phyloP scores from a whole-genome alignment of 2,329 filamentous ascomycete species.

The Diaporthe velutina region DNA sequence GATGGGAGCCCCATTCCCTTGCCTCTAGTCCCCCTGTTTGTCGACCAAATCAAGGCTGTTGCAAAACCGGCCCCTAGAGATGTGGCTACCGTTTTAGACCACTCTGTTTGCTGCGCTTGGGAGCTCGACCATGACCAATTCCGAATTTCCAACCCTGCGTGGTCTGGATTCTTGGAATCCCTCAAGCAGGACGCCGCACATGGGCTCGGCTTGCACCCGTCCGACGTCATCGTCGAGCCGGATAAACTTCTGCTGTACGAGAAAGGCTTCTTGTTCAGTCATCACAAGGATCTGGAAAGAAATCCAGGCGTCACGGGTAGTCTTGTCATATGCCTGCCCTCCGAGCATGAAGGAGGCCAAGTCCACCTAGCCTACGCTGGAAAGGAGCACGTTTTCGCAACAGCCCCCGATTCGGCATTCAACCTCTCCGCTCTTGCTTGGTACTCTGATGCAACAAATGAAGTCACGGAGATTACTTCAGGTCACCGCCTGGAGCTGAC shows the following conservation, averaged over 20 bases:
- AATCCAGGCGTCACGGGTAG: conserved; percentile 59
- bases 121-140: background rate
- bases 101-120: background rate
- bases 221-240: conserved; percentile 46
- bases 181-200: conserved; percentile 43
- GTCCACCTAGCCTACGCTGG: conserved; percentile 48
- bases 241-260: conserved; percentile 62
- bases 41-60: conserved; percentile 43
- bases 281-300: conserved; percentile 59
- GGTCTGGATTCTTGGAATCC: conserved; percentile 40
- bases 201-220: conserved; percentile 46
- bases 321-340: conserved; percentile 60
- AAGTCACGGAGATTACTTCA: conserved; percentile 55
- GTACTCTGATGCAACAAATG: conserved; percentile 64
- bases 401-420: conserved; percentile 47
- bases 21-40: conserved; percentile 45
- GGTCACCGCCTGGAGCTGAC: conserved; percentile 61
- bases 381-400: conserved; percentile 45
- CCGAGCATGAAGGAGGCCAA: conserved; percentile 57
- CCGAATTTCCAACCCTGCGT: conserved; percentile 21
- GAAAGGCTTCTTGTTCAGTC: conserved; percentile 59
- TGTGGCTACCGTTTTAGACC: conserved; percentile 46
- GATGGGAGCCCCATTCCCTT: conserved; percentile 43
- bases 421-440: conserved; percentile 50
- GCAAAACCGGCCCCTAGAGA: conserved; percentile 50